phyloP scores from a whole-genome alignment of 2,329 filamentous ascomycete genomes.

The Grosmannia clavigera region DNA sequence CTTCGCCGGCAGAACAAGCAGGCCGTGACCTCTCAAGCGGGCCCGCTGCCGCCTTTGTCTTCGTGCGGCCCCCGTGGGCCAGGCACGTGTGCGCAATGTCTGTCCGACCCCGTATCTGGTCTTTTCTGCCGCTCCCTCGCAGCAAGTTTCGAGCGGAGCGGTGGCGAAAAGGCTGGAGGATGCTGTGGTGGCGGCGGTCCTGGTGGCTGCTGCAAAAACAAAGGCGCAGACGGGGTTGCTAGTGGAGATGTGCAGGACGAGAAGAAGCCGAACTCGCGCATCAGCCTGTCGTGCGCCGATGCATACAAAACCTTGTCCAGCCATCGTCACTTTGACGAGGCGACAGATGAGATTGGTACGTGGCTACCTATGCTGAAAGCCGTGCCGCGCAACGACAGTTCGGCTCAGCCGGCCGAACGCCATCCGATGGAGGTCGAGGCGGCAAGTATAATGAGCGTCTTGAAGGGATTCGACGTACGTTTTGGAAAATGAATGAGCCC shows the following conservation, averaged over 20 bases:
- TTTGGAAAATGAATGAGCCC: slow-evolving; percentile 37
- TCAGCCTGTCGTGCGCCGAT: slow-evolving; percentile 60
- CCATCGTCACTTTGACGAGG: slow-evolving; percentile 63
- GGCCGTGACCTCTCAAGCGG: slow-evolving; percentile 6
- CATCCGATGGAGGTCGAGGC: slow-evolving; percentile 68
- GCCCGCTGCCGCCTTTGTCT: slow-evolving; percentile 12
- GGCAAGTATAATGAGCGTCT: slow-evolving; percentile 74
- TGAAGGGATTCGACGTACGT: slow-evolving; percentile 67
- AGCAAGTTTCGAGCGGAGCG: slow-evolving; percentile 40
- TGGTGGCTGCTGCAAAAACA: slow-evolving; percentile 51
- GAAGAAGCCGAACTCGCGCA: slow-evolving; percentile 15
- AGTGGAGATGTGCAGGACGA: not conserved
- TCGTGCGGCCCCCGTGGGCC: slow-evolving; percentile 56
- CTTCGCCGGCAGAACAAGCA: slow-evolving; percentile 18
- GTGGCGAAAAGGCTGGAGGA: slow-evolving; percentile 17
- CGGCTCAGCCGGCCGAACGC: slow-evolving; percentile 24
- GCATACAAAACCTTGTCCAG: slow-evolving; percentile 68
- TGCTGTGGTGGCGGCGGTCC: slow-evolving; percentile 52
- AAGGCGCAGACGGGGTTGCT: slow-evolving; percentile 13
- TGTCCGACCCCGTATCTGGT: slow-evolving; percentile 64
- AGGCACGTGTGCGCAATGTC: slow-evolving; percentile 68
- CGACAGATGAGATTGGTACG: slow-evolving; percentile 59
- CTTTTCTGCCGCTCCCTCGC: slow-evolving; percentile 75
- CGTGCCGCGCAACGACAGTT: slow-evolving; percentile 25
- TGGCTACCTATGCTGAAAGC: slow-evolving; percentile 66